Evolutionary conservation across 108 stramenopile species (phyloP), one percentile per base, ranked within the genome.

Genomic region (Seminavis robusta): DNA sequence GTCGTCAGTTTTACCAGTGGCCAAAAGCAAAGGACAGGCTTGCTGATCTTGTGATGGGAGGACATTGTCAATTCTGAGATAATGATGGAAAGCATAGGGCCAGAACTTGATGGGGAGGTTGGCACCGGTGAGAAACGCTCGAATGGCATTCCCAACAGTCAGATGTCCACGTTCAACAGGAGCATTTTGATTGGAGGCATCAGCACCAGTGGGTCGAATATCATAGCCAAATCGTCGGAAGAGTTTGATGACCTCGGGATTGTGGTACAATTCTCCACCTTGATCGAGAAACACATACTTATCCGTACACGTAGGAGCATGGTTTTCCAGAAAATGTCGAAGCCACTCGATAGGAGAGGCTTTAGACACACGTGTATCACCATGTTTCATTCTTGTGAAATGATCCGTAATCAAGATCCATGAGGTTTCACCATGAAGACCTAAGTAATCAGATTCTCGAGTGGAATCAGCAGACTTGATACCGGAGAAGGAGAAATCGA

Each of bases 221-320:
- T 21, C 25, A 42, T 66, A 66, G 5, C 17, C 32, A 16, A 33
- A 42, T 13, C 21, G 31, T 1, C 24, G 16, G 33, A 64, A 64
- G n/a, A 64, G 33, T 29, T 43, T 4, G 2, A 28, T 4, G 24
- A 57, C 53, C 13, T n/a, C 40, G 30, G 63, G 53, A 41, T 56
- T 56, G 47, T 21, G 56, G 33, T 51, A 57, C 6, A 66, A 31
- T 51, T 66, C 65, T 1, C 65, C 56, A 27, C 57, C 56, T 49
- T 58, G 65, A 42, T 66, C 65, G 15, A 64, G 4, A 21, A 7
- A 17, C 15, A 64, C 63, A 21, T 64, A 55, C 23, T 56, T 54
- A 29, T 64, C 53, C 15, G 10, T 17, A 17, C 44, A n/a, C n/a
- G n/a, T n/a, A n/a, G n/a, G n/a, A n/a, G n/a, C n/a, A n/a, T n/a